A percentile compares a stretch with the other conserved stretches of the same genome.
These are phyloP conservation scores for Oxyria digyna DNA, from an alignment of 148 eudicot species.

Conservation along the genomic window DNA sequence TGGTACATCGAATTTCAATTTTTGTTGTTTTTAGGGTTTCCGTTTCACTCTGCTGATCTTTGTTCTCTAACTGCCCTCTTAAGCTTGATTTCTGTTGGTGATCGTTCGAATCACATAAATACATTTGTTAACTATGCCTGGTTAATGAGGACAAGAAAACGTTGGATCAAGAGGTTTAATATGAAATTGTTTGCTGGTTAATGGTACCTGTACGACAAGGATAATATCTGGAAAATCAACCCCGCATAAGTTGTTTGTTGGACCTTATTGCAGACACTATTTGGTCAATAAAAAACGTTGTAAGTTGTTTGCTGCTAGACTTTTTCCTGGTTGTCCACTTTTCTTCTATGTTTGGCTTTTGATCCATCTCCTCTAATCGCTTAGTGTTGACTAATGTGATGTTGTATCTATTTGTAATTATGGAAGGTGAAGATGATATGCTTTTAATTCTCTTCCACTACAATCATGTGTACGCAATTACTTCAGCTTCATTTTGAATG, in stretches of 20 bases:
- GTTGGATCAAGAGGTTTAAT: too few species aligned
- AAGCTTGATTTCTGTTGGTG: not conserved
- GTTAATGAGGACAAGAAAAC: too few species aligned
- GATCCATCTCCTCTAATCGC: not conserved
- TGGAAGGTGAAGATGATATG: not conserved
- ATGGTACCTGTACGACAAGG: too few species aligned
- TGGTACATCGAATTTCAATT: not conserved
- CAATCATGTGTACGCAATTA: not conserved
- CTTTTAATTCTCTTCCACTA: not conserved
- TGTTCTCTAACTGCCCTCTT: not conserved
- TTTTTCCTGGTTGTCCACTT: not conserved
- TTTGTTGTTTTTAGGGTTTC: constrained; percentile 2
- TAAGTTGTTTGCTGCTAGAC: constrained; percentile 24
- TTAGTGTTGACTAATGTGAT: not conserved
- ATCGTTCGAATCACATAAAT: not conserved
- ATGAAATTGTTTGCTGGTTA: too few species aligned
- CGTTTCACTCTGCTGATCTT: constrained; percentile 1
- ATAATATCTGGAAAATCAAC: too few species aligned
- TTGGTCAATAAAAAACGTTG: constrained; percentile 79
- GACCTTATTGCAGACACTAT: constrained; percentile 70
- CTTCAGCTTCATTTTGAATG: not conserved
- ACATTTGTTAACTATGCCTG: not conserved
- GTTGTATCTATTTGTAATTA: not conserved
- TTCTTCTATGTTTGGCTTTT: not conserved
- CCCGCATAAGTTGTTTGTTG: too few species aligned